Conservation (phyloP, 2,329 filamentous ascomycete genomes). For the Phialocephala sp. region DNA sequence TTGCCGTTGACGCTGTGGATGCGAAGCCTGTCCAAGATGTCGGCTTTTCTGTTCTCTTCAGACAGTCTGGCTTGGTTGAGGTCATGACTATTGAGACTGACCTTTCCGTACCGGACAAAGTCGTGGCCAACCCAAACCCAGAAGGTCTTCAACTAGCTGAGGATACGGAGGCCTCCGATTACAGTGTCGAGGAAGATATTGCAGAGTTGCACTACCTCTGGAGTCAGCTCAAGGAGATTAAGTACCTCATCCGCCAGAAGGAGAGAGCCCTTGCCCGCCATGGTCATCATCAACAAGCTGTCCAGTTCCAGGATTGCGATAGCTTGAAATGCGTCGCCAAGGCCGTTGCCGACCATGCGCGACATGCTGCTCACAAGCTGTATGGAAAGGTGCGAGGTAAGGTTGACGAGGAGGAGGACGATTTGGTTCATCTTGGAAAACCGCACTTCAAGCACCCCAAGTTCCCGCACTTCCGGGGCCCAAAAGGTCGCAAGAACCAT, state of each 20-base stretch:
- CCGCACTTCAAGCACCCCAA: constrained; percentile 19
- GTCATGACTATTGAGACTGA: constrained; percentile 52
- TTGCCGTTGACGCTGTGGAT: constrained; percentile 51
- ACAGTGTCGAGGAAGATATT: constrained; percentile 50
- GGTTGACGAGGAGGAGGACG: constrained; percentile 27
- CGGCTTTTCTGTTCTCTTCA: constrained; percentile 52
- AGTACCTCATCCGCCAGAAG: constrained; percentile 50
- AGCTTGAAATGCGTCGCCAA: constrained; percentile 51
- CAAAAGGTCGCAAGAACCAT: constrained; percentile 20
- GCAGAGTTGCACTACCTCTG: constrained; percentile 52
- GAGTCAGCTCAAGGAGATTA: constrained; percentile 49
- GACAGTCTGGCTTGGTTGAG: constrained; percentile 49
- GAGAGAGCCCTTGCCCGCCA: constrained; percentile 42
- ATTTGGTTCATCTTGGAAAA: constrained; percentile 10
- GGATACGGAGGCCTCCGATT: constrained; percentile 25
- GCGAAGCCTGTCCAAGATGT: constrained; percentile 47
- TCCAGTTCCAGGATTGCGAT: constrained; percentile 45
- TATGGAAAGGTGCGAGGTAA: constrained; percentile 39
- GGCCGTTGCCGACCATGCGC: constrained; percentile 48
- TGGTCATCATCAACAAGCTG: constrained; percentile 40
- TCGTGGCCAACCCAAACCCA: constrained; percentile 32
- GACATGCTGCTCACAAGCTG: constrained; percentile 44
- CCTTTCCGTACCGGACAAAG: constrained; percentile 42
- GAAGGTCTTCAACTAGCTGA: constrained; percentile 27
- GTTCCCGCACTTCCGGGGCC: constrained; percentile 21